Evolutionary conservation across 345 rosid genomes (phyloP).

Genomic region (Corymbia maculata): DNA sequence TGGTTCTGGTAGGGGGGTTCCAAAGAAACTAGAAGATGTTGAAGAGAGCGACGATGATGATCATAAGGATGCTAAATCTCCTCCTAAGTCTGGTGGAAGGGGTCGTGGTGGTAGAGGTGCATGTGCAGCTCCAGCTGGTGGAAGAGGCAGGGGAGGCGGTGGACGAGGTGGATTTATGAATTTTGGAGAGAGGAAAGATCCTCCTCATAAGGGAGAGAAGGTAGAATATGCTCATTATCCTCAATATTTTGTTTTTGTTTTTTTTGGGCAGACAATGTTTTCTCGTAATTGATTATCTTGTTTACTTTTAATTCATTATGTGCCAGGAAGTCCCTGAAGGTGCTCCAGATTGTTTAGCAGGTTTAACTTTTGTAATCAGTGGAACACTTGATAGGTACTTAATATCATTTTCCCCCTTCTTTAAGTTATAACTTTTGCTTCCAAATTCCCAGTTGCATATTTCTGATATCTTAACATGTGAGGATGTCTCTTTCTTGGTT

Average conservation of each 20-base stretch:
- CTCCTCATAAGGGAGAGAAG: slow-evolving; percentile 99
- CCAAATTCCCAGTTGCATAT: not conserved
- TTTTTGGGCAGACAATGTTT: not conserved
- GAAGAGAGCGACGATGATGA: slow-evolving; percentile 57
- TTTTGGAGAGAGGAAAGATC: slow-evolving; percentile 96
- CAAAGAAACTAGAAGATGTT: slow-evolving; percentile 34
- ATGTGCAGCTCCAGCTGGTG: slow-evolving; percentile 45
- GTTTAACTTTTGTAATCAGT: slow-evolving; percentile 90
- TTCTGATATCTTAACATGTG: not conserved
- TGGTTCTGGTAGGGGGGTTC: slow-evolving; percentile 54
- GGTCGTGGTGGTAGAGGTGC: slow-evolving; percentile 81
- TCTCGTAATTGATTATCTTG: slow-evolving; percentile 1
- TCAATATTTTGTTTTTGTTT: not conserved
- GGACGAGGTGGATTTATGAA: slow-evolving; percentile 91
- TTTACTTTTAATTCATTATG: slow-evolving; percentile 1
- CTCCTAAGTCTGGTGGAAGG: slow-evolving; percentile 62
- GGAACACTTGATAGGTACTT: slow-evolving; percentile 98
- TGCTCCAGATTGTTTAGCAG: slow-evolving; percentile 73
- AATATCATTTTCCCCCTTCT: not conserved
- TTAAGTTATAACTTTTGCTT: not conserved
- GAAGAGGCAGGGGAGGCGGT: slow-evolving; percentile 81
- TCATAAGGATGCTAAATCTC: slow-evolving; percentile 39
- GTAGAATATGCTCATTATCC: slow-evolving; percentile 15
- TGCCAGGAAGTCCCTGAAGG: slow-evolving; percentile 99
- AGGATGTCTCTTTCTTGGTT: not conserved